These are phyloP conservation scores for Aureobasidium sp. DNA, from an alignment of 2,329 filamentous ascomycete genomes.

Conservation along the genomic window DNA sequence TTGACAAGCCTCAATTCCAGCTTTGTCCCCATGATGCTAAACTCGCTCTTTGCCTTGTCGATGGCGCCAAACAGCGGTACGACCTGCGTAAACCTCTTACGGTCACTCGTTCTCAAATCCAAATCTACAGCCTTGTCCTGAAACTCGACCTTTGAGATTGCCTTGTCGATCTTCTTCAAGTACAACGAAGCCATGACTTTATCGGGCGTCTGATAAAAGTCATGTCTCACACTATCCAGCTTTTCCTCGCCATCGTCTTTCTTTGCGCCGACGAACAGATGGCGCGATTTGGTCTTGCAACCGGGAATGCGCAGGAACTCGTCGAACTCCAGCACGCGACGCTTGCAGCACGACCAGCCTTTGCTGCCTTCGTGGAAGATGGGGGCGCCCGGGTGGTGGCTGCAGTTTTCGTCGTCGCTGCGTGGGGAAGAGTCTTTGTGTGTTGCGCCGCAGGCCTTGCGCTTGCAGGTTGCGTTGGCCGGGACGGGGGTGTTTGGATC, in stretches of 20 bases:
- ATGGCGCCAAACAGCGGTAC: constrained; percentile 73
- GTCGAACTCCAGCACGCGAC: constrained; percentile 90
- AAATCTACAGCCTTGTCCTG: constrained; percentile 56
- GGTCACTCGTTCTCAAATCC: constrained; percentile 78
- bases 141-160: constrained; percentile 66
- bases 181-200: constrained; percentile 88
- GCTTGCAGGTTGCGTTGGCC: constrained; percentile 67
- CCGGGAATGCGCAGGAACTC: constrained; percentile 95
- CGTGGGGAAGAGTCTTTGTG: constrained; percentile 57
- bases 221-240: constrained; percentile 70
- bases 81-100: constrained; percentile 69
- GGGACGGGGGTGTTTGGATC: constrained; percentile 69
- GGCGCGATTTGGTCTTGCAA: constrained; percentile 72
- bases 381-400: constrained; percentile 81
- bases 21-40: constrained; percentile 82
- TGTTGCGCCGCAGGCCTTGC: constrained; percentile 62
- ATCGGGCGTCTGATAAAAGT: constrained; percentile 89
- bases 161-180: constrained; percentile 93
- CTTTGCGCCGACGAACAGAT: constrained; percentile 75
- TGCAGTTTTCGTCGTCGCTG: constrained; percentile 68
- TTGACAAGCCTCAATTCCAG: constrained; percentile 70
- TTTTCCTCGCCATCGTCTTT: constrained; percentile 63
- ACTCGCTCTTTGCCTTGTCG: constrained; percentile 65
- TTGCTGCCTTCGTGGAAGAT: constrained; percentile 98
- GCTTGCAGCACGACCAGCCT: constrained; percentile 95